Percentiles rank a stretch among this genome's conserved stretches.
These are phyloP conservation scores for Didymella lethalis DNA, from an alignment of 2,329 filamentous ascomycete species.

Conservation along the genomic window DNA sequence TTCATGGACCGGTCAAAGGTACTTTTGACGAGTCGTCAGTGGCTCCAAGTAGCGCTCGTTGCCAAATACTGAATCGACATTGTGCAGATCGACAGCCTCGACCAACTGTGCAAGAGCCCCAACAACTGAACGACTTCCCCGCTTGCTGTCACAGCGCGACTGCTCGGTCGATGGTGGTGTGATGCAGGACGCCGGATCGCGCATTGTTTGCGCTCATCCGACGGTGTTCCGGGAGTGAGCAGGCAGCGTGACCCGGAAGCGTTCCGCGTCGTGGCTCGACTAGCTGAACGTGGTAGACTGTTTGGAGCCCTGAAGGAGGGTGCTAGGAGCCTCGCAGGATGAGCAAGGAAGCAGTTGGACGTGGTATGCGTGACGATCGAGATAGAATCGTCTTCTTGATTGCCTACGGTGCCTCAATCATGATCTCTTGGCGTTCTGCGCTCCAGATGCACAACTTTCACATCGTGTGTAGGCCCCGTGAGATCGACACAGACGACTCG, in stretches of 20 bases:
- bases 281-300: conserved; percentile 22
- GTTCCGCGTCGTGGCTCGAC: conserved; percentile 28
- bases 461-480: not conserved
- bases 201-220: conserved; percentile 39
- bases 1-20: conserved; percentile 14
- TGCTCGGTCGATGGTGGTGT: conserved; percentile 26
- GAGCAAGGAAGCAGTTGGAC: not conserved
- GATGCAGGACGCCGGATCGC: conserved; percentile 20
- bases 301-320: conserved; percentile 1
- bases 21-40: conserved; percentile 8
- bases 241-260: conserved; percentile 22
- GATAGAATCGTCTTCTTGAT: not conserved
- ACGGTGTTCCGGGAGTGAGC: conserved; percentile 28
- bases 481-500: conserved; percentile 6
- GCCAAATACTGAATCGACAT: conserved; percentile 13
- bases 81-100: conserved; percentile 16
- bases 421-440: not conserved
- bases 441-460: not conserved
- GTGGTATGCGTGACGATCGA: not conserved
- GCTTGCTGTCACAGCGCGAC: conserved; percentile 14
- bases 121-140: conserved; percentile 13
- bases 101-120: not conserved
- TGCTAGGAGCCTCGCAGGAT: not conserved
- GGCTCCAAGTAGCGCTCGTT: conserved; percentile 6
- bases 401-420: not conserved